phyloP scores from a whole-genome alignment of 495 filamentous ascomycete genomes.

The Talaromyces stipitatus region DNA sequence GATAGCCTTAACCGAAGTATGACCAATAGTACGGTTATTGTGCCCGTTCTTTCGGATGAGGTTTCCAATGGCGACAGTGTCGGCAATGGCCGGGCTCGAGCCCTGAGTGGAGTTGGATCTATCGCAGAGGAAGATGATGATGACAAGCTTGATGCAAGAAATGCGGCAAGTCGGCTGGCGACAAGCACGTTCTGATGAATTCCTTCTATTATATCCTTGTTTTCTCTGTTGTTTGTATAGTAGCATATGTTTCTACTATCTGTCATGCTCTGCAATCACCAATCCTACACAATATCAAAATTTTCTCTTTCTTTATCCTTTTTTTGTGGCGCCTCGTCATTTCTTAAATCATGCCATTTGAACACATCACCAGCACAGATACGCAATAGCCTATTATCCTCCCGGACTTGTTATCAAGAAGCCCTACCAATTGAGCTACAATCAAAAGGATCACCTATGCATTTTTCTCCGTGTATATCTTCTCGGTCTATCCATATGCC shows the following conservation, averaged over 20 bases:
- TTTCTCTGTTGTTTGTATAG: not conserved
- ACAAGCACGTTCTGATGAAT: slow-evolving; percentile 73
- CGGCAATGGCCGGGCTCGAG: slow-evolving; percentile 48
- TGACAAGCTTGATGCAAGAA: slow-evolving; percentile 88
- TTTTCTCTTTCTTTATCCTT: not conserved
- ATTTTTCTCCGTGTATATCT: too few species aligned
- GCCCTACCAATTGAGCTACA: too few species aligned
- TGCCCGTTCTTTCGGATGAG: slow-evolving; percentile 33
- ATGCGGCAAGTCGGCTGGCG: slow-evolving; percentile 88
- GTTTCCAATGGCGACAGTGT: slow-evolving; percentile 29
- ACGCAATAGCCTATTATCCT: too few species aligned
- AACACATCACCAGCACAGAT: too few species aligned
- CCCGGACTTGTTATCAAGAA: too few species aligned
- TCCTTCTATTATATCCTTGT: not conserved
- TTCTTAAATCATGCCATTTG: too few species aligned
- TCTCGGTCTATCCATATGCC: too few species aligned
- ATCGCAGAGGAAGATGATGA: slow-evolving; percentile 84
- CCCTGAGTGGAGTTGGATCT: slow-evolving; percentile 49
- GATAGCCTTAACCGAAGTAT: slow-evolving; percentile 71
- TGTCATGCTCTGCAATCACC: not conserved
- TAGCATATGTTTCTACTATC: not conserved
- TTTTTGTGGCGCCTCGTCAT: too few species aligned
- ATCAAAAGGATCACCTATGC: too few species aligned
- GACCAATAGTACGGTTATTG: slow-evolving; percentile 56
- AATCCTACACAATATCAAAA: not conserved